Percentiles rank a stretch among this genome's conserved stretches.
Evolutionary conservation across 116 monocot genomes (phyloP).

Genomic region (Iris pallida): DNA sequence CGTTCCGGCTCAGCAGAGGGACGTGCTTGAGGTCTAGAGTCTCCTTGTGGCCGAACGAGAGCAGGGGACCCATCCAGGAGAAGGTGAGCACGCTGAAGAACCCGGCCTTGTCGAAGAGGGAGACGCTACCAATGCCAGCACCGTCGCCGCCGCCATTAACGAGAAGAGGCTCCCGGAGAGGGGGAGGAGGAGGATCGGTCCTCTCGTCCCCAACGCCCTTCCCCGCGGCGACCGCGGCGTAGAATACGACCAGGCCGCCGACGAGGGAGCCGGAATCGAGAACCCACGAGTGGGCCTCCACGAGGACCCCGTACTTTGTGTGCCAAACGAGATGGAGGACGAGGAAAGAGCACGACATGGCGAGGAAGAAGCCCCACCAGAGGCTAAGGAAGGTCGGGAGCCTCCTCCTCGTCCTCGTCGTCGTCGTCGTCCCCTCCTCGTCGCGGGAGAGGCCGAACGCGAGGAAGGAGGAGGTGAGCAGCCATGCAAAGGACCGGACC

Average conservation of each 20-base stretch:
- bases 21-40: constrained; percentile 59
- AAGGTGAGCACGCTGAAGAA: constrained; percentile 54
- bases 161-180: constrained; percentile 54
- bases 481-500: constrained; percentile 33
- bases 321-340: constrained; percentile 22
- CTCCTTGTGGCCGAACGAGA: constrained; percentile 49
- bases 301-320: neutral
- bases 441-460: constrained; percentile 9
- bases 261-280: constrained; percentile 45
- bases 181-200: neutral
- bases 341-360: constrained; percentile 37
- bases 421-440: neutral
- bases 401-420: constrained; percentile 20
- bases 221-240: constrained; percentile 35
- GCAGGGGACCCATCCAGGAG: constrained; percentile 69
- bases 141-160: constrained; percentile 19
- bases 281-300: constrained; percentile 30
- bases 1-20: constrained; percentile 33
- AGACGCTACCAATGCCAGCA: constrained; percentile 4
- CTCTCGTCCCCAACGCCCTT: constrained; percentile 13
- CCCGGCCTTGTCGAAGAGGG: constrained; percentile 42
- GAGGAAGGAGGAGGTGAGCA: constrained; percentile 26
- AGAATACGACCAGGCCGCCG: constrained; percentile 22
- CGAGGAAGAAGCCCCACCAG: constrained; percentile 55
- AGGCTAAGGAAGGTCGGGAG: constrained; percentile 42